Base-by-base conservation (phyloP, 2,329 filamentous ascomycete genomes). In the Helotiales sp. region DNA sequence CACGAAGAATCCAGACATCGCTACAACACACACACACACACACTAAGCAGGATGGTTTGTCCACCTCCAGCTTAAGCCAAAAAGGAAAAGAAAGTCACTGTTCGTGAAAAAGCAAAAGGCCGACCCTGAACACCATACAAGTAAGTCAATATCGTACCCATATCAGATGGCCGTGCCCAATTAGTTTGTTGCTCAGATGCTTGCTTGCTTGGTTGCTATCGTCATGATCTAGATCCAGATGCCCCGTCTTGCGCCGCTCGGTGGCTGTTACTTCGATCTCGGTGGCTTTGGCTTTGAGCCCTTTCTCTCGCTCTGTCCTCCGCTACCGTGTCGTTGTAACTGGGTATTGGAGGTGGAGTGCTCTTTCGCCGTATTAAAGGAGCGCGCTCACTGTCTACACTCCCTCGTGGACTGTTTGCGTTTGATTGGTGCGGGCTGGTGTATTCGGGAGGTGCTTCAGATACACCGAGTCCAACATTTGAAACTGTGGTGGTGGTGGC, bases 371-470 rank as follows among this genome's bases (percentile, higher is more conserved):
- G 71, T 66, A 86, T 85, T 63, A 88, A 74, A 2, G 86, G 85
- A 3, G 82, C 81, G 54, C 83, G 80, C 63, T 89, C 87, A 72
- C 82, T 85, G 32, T 87, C 87, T 32, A 58, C 66, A 71, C 83
- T 86, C 65, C 86, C 82, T 59, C 84, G 83, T 71, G 84, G 86
- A 63, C 81, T 80, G 34, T 82, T 82, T 3, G 82, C 82, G 61
- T 87, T 86, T 8, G 89, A 90, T 43, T 86, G 83, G 13, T 86
- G 84, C 0, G 89, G 89, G 72, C 89, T 91, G 4, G 87, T 86
- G 72, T 92, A 92, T 73, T 91, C 89, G 5, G 90, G 90, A n/a
- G 90, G 90, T 6, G 88, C 89, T 70, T 87, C 85, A 2, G 85
- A 81, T 24, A 72, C 67, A 30, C 71, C 68, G 10, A 75, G 59